These are phyloP conservation scores for Skeletonema potamos DNA, from an alignment of 108 stramenopile genomes.

Conservation along the genomic window DNA sequence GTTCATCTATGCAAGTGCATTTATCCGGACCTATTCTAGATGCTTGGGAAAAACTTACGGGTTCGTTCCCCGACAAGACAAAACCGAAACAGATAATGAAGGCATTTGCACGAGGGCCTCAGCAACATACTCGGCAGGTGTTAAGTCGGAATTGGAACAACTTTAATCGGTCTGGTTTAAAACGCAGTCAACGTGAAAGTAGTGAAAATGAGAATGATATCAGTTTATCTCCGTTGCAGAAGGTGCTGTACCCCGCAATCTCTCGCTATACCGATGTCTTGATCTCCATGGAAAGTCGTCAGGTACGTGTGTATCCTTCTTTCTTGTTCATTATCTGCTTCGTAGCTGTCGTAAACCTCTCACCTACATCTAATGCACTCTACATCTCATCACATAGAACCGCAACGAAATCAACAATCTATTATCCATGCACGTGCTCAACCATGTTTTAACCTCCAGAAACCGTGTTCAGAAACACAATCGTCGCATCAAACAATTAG, in stretches of 20 bases:
- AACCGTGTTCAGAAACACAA: slow-evolving; percentile 68
- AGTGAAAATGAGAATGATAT: slow-evolving; percentile 3
- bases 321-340: neutral
- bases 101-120: slow-evolving; percentile 22
- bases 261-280: slow-evolving; percentile 60
- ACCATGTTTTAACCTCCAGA: slow-evolving; percentile 75
- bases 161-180: slow-evolving; percentile 17
- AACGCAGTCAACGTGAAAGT: slow-evolving; percentile 6
- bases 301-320: slow-evolving; percentile 34
- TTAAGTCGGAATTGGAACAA: slow-evolving; percentile 40
- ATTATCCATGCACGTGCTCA: slow-evolving; percentile 65
- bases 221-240: slow-evolving; percentile 41
- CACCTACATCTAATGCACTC: neutral
- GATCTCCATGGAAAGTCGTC: slow-evolving; percentile 44
- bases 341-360: neutral
- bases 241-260: slow-evolving; percentile 37
- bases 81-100: slow-evolving; percentile 5
- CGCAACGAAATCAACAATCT: slow-evolving; percentile 57
- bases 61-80: neutral
- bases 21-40: slow-evolving; percentile 35
- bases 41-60: slow-evolving; percentile 7
- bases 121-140: slow-evolving; percentile 33
- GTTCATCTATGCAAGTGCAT: slow-evolving; percentile 26
- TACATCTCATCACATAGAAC: slow-evolving; percentile 13
- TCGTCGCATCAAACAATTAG: slow-evolving; percentile 50